Evolutionary conservation across 345 rosid genomes (phyloP), one percentile per base, ranked within the genome.

Genomic region (Garcia nutans): DNA sequence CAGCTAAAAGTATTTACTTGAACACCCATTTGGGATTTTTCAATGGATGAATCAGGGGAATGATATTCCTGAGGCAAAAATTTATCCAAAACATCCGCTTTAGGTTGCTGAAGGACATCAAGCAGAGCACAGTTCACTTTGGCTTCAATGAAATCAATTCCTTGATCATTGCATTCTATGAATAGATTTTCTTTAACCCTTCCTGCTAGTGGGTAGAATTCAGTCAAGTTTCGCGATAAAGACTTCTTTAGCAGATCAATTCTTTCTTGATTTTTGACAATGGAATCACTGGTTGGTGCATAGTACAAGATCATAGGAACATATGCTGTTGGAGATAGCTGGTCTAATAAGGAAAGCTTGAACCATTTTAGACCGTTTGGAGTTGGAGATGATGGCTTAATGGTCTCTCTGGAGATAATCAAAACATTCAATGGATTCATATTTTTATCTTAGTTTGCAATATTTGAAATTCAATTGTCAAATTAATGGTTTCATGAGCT

Each of bases 341-440:
- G 82, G 73, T 86, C 79, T 0, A 83, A 66, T 23, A 77, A 70
- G 23, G 83, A 83, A 55, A 86, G 85, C 8, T 70, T 80, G 71
- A 77, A 70, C 54, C 5, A 66, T 68, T 77, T 55, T 1, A 68
- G 83, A 63, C 71, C 70, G 16, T 13, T 10, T 24, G 86, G 85
- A 9, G 84, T 77, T 73, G 83, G 73, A 55, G 83, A 74, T 11
- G 77, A 77, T 60, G 86, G 85, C 69, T 74, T 80, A 61, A 78
- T 82, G 56, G 65, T 50, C 54, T 82, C 78, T 70, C 42, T 75
- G 7, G 83, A 77, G 52, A 60, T 76, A 68, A 82, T 76, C 33
- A 45, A 10, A 15, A 82, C 71, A 10, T 24, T 68, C 4, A 68
- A 19, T 6, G 55, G 12, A 71, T 73, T 71, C 82, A 77, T 52